phyloP scores from a whole-genome alignment of 2,329 filamentous ascomycete species.

The Raffaelea arxii region DNA sequence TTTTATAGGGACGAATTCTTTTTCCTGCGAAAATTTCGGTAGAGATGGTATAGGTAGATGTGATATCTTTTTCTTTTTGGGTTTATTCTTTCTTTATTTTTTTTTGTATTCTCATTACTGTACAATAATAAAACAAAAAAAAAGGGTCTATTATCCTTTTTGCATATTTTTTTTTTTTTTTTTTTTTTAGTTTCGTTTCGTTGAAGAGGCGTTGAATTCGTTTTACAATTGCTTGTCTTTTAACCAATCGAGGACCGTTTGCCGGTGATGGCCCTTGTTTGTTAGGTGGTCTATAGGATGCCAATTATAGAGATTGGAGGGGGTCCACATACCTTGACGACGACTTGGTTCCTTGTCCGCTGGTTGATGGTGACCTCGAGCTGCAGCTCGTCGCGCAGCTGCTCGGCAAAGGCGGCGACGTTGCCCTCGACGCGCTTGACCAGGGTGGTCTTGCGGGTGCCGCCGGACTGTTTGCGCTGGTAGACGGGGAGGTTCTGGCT shows the following conservation, averaged over 20 bases:
- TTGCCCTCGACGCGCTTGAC: conserved; percentile 77
- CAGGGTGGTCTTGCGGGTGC: conserved; percentile 63
- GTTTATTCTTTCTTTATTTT: not conserved
- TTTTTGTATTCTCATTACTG: not conserved
- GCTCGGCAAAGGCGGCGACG: conserved; percentile 48
- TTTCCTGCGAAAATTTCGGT: not conserved
- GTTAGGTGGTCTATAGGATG: no score
- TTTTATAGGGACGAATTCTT: no score
- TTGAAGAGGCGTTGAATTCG: not conserved
- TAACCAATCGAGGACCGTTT: no score
- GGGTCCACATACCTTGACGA: conserved; percentile 50
- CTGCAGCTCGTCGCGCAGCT: conserved; percentile 50
- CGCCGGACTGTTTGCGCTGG: conserved; percentile 60
- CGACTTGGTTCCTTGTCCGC: conserved; percentile 63
- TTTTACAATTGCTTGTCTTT: no score
- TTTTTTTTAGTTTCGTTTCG: not conserved
- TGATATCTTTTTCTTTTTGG: not conserved
- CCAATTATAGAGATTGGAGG: no score
- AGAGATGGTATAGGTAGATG: not conserved
- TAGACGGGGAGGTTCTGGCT: conserved; percentile 71
- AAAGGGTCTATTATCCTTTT: not conserved
- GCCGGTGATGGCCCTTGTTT: no score
- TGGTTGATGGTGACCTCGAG: conserved; percentile 45
- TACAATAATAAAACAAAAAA: not conserved
- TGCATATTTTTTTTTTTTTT: not conserved